phyloP scores from a whole-genome alignment of 768 basidiomycete genomes.

The Epithele typhae region DNA sequence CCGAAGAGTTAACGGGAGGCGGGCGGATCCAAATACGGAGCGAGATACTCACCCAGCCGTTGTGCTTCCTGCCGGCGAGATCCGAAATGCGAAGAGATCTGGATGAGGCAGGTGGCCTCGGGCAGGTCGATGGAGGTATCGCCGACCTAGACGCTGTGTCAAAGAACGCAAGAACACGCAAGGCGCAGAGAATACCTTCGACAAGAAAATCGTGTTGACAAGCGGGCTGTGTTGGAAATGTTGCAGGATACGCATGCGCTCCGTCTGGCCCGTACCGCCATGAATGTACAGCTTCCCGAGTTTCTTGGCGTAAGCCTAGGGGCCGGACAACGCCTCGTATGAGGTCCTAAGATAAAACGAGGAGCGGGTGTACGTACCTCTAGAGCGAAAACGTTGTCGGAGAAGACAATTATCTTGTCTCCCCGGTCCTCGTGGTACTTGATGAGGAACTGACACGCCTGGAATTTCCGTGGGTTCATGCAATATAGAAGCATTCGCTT shows the following conservation, averaged over 20 bases:
- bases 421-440: conserved; percentile 97
- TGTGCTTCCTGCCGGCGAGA: conserved; percentile 98
- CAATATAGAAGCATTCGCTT: conserved; percentile 96
- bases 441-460: conserved; percentile 98
- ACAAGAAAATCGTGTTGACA: conserved; percentile 97
- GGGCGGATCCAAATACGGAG: too few species aligned
- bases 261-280: conserved; percentile 90
- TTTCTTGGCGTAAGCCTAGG: conserved; percentile 87
- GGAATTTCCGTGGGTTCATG: conserved; percentile 99
- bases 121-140: conserved; percentile 99
- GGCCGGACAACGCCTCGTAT: not conserved
- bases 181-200: conserved; percentile 47
- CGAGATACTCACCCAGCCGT: conserved; percentile 61
- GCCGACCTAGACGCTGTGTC: conserved; percentile 60
- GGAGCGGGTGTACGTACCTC: conserved; percentile 64
- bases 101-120: conserved; percentile 98
- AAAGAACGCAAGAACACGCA: not conserved
- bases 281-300: conserved; percentile 94
- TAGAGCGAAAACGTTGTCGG: conserved; percentile 95
- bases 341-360: not conserved
- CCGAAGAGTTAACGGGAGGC: too few species aligned
- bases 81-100: conserved; percentile 98
- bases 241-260: conserved; percentile 92
- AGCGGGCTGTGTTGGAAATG: conserved; percentile 94
- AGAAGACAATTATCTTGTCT: conserved; percentile 99